Evolutionary conservation across 163 green algal species (phyloP).

Genomic region (Trebouxiophyceae sp.): DNA sequence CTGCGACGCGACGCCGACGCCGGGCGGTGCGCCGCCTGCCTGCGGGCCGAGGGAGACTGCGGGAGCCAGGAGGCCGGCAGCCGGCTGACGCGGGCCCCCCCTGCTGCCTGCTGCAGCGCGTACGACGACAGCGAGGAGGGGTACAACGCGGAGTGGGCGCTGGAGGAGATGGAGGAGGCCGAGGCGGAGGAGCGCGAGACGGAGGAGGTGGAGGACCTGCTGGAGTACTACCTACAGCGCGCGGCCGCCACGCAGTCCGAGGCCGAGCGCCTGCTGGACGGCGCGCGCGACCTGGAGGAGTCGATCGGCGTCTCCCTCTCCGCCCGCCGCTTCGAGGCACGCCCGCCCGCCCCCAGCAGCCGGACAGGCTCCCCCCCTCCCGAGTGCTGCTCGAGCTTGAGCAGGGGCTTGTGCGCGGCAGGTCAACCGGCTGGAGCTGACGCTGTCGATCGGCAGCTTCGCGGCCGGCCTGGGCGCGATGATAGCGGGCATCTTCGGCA

Average conservation of each 20-base stretch:
- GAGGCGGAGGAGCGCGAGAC: slow-evolving; percentile 82
- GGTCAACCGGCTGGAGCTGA: slow-evolving; percentile 94
- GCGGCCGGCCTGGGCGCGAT: slow-evolving; percentile 87
- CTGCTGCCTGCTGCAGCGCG: slow-evolving; percentile 11
- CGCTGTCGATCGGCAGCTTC: slow-evolving; percentile 91
- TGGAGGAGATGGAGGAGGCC: slow-evolving; percentile 68
- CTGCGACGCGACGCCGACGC: too few relatives aligned
- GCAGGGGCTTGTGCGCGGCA: slow-evolving; percentile 30
- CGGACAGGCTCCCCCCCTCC: too few relatives aligned
- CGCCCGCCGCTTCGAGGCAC: slow-evolving; percentile 55
- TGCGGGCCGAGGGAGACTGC: too few relatives aligned
- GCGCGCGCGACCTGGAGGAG: slow-evolving; percentile 92
- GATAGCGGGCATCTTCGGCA: slow-evolving; percentile 73
- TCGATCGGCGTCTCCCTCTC: slow-evolving; percentile 85
- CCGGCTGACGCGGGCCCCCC: slow-evolving; percentile 6
- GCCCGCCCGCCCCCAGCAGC: too few relatives aligned
- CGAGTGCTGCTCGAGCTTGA: neutral
- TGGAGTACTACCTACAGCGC: slow-evolving; percentile 98
- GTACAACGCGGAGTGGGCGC: slow-evolving; percentile 60
- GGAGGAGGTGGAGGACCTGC: slow-evolving; percentile 73
- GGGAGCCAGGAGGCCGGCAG: too few relatives aligned
- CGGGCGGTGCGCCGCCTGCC: too few relatives aligned
- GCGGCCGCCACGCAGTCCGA: slow-evolving; percentile 66
- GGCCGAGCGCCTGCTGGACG: slow-evolving; percentile 71
- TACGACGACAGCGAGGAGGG: slow-evolving; percentile 13